Percentiles rank a stretch among this genome's conserved stretches.
Evolutionary conservation across 495 filamentous ascomycete genomes (phyloP).

Genomic region (Chaetomidium leptoderma): DNA sequence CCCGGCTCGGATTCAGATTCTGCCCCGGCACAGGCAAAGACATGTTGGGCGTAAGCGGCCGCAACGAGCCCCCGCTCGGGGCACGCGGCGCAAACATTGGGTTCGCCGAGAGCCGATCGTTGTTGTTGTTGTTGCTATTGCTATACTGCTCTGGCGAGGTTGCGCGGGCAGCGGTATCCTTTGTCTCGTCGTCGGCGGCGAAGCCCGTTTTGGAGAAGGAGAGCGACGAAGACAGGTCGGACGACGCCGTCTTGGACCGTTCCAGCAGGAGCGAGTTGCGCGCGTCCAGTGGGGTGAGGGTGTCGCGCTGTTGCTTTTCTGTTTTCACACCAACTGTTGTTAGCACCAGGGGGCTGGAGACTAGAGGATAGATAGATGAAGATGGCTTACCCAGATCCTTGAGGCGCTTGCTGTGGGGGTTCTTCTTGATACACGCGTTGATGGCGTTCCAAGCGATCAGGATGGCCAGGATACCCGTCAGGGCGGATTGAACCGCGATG

Average conservation of each 20-base stretch:
- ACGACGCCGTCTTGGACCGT: slow-evolving; percentile 27
- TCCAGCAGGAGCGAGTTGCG: slow-evolving; percentile 82
- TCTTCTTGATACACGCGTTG: slow-evolving; percentile 73
- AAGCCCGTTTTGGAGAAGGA: slow-evolving; percentile 30
- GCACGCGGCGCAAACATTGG: slow-evolving; percentile 15
- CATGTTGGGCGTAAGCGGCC: slow-evolving; percentile 33
- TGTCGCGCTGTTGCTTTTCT: slow-evolving; percentile 87
- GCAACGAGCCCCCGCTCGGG: slow-evolving; percentile 18
- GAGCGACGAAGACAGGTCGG: slow-evolving; percentile 28
- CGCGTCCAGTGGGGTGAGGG: slow-evolving; percentile 82
- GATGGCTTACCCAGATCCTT: slow-evolving; percentile 71
- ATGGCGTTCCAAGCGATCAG: slow-evolving; percentile 88
- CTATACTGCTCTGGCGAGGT: slow-evolving; percentile 24
- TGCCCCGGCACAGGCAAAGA: slow-evolving; percentile 10
- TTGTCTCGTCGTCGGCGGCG: slow-evolving; percentile 18
- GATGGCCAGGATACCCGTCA: slow-evolving; percentile 82
- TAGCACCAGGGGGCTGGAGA: too few species aligned
- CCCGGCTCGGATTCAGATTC: slow-evolving; percentile 25
- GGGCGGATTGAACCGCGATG: slow-evolving; percentile 79
- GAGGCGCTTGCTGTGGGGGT: slow-evolving; percentile 78
- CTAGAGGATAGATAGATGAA: not conserved
- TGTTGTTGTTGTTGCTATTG: slow-evolving; percentile 4
- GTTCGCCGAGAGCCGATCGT: slow-evolving; percentile 2
- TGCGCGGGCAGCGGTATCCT: slow-evolving; percentile 16
- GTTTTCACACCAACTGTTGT: too few species aligned